Evolutionary conservation across 257 asterid genomes (phyloP), one percentile per base, ranked within the genome.

Genomic region (Catharanthus roseus): DNA sequence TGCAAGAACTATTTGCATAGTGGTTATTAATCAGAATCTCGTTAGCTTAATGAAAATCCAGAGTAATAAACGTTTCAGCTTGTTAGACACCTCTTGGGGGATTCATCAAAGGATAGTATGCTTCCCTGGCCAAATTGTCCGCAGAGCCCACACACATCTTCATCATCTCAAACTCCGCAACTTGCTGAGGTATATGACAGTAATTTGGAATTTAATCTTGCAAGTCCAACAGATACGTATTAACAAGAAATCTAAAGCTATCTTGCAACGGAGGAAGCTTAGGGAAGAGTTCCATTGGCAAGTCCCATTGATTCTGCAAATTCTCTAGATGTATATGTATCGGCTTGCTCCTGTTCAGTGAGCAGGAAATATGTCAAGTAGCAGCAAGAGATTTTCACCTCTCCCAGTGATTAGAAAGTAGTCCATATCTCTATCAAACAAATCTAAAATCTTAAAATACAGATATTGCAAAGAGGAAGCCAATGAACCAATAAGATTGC

Each of bases 321-420:
- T 84, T 95, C 96, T 70, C 83, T 90, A 50, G 95, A 89, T 69
- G 96, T 78, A 63, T 74, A 83, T 29, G 75, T 78, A 76, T 95
- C 99, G 76, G 95, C 99, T 87, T 95, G 99, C 78, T 82, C 97
- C 99, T 95, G 99, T 76, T 67, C 75, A 69, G 74, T 23, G 69
- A 63, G 71, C 42, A 60, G 9, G 65, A 63, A 12, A 70, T 67
- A 77, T 42, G 10, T 38, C 42, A 38, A 75, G 66, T 58, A n/a
- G 60, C 36, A 29, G 65, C 5, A 36, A 49, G 51, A 45, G 19
- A 70, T 62, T 45, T 70, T 54, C 69, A 39, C 49, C 42, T 69
- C 64, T 53, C 51, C 66, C 55, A 21, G 72, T 49, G 67, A 50
- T 42, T 42, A 4, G 19, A 23, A 31, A 38, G 39, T 6, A 38